These are phyloP conservation scores for Candida anutae DNA, from an alignment of 1,139 yeast genomes.

Conservation along the genomic window DNA sequence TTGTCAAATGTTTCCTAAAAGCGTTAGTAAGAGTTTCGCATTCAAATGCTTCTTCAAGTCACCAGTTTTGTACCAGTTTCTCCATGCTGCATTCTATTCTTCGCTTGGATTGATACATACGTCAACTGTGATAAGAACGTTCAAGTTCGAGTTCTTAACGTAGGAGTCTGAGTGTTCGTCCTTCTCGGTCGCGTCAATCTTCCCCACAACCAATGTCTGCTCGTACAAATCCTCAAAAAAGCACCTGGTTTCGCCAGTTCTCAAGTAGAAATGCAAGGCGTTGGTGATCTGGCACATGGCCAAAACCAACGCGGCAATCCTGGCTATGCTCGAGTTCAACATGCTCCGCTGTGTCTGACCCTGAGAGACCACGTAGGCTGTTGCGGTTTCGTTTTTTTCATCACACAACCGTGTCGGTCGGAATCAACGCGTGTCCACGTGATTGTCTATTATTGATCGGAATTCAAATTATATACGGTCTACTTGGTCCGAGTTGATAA, in stretches of 20 bases:
- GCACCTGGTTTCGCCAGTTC: slow-evolving; percentile 39
- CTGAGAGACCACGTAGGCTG: too few relatives aligned
- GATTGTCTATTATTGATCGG: too few relatives aligned
- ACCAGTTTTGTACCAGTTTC: background rate
- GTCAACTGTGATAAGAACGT: slow-evolving; percentile 34
- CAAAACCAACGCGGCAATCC: background rate
- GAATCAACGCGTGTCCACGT: too few relatives aligned
- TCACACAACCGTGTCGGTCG: too few relatives aligned
- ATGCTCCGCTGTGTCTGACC: too few relatives aligned
- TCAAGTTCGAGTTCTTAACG: slow-evolving; percentile 23
- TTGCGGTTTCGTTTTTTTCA: too few relatives aligned
- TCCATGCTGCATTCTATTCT: too few relatives aligned
- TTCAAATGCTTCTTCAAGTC: background rate
- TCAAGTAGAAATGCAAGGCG: slow-evolving; percentile 40
- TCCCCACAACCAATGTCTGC: slow-evolving; percentile 38
- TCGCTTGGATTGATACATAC: slow-evolving; percentile 16
- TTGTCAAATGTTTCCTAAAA: slow-evolving; percentile 39
- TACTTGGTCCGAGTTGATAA: too few relatives aligned
- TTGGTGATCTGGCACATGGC: slow-evolving; percentile 6
- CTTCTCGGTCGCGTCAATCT: slow-evolving; percentile 34
- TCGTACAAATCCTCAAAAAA: slow-evolving; percentile 39
- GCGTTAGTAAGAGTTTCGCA: slow-evolving; percentile 13
- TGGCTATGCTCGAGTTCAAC: background rate
- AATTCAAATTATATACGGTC: too few relatives aligned
- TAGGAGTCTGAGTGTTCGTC: slow-evolving; percentile 24